Base-by-base conservation (phyloP, 83 land plant genomes). In the Diphasiastrum complanatum region DNA sequence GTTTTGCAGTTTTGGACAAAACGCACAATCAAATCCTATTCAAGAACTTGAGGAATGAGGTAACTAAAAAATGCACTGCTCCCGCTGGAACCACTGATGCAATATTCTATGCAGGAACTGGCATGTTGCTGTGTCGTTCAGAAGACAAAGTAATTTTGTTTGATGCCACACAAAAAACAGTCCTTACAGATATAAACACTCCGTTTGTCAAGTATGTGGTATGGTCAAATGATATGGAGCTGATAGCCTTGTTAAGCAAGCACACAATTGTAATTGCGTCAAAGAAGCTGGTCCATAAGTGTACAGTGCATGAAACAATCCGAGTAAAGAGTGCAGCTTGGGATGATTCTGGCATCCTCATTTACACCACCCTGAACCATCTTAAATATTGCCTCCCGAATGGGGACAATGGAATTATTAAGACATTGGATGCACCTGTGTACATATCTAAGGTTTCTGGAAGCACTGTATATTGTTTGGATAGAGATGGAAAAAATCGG, bases 361-460 rank as follows among this genome's bases (percentile, higher is more conserved):
- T 54, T 6, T 54, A 54, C n/a, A n/a, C n/a, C n/a, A n/a, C 58
- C 5, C 29, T 54, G 33, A 54, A 54, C 11, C 58, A 54, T 28
- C n/a, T 54, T 6, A 54, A 54, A 33, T 54, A 54, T 25, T 54
- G 58, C n/a, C n/a, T n/a, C n/a, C n/a, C n/a, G n/a, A n/a, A n/a
- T n/a, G n/a, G n/a, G n/a, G n/a, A n/a, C n/a, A 54, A n/a, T 28
- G 58, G 58, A 22, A 54, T 33, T 6, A 54, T 54, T 28, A 54
- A 25, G 58, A 54, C 58, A 25, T 28, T 54, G 33, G 58, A 54
- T 25, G 58, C 29, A 4, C 58, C 58, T 6, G 33, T 54, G 5
- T 54, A 54, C 58, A 30, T 54, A 22, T 25, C 58, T 6, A 18
- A 25, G 5, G 58, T 54, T 30, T 18, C 58, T 28, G 58, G 33